Conservation (phyloP, 371 early-diverging fungal genomes). For the Racocetra persica region DNA sequence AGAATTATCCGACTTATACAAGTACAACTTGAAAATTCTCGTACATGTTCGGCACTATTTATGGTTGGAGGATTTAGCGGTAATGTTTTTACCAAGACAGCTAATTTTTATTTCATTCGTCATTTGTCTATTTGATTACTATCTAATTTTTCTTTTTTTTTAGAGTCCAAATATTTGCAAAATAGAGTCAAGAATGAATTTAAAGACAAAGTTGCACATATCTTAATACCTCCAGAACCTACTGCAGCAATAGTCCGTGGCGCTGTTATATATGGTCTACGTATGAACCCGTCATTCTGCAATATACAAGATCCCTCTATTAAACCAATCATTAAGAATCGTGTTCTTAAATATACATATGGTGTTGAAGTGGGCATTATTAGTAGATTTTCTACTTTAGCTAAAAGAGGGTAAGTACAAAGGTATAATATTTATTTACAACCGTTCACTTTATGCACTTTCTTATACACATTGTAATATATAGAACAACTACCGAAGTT, state of each 20-base stretch:
- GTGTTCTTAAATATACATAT: constrained; percentile 19
- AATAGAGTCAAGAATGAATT: constrained; percentile 17
- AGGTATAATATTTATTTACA: too few relatives aligned
- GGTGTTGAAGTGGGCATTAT: neutral
- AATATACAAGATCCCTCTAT: too few relatives aligned
- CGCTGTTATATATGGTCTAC: constrained; percentile 44
- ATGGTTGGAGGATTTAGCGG: constrained; percentile 37
- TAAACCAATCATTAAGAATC: constrained; percentile 3
- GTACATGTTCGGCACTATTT: constrained; percentile 31
- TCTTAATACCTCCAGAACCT: constrained; percentile 38
- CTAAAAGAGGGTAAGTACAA: neutral
- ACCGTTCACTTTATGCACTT: too few relatives aligned
- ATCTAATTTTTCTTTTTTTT: too few relatives aligned
- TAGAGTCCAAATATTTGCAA: constrained; percentile 3
- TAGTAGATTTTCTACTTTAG: neutral
- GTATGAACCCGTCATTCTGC: neutral
- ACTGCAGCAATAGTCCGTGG: constrained; percentile 53
- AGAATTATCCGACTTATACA: constrained; percentile 55
- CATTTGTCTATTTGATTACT: neutral
- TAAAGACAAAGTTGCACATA: neutral
- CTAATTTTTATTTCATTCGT: neutral
- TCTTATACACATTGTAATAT: too few relatives aligned
- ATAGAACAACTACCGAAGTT: neutral
- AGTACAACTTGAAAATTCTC: constrained; percentile 54
- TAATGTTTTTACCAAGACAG: too few relatives aligned